phyloP scores from a whole-genome alignment of 139 green algal species.

The Chlamydomonas sp. region DNA sequence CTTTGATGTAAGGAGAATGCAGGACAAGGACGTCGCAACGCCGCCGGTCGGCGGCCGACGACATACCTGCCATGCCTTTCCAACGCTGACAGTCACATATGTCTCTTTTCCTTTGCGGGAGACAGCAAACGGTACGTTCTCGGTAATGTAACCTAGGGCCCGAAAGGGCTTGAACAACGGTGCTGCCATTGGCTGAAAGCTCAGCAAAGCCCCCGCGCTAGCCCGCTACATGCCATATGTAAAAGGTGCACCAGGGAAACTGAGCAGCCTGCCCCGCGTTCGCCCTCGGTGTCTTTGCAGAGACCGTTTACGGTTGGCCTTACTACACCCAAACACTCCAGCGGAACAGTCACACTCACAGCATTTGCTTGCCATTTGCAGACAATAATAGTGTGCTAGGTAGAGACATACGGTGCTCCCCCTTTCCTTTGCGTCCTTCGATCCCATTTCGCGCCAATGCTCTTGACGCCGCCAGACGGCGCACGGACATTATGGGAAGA shows the following conservation, averaged over 20 bases:
- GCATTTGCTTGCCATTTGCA: no score
- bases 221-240: no score
- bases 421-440: no score
- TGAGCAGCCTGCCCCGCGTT: no score
- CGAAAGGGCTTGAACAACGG: slow-evolving; percentile 88
- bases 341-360: no score
- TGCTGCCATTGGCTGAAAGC: background rate
- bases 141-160: slow-evolving; percentile 92
- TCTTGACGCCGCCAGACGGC: background rate
- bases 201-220: background rate
- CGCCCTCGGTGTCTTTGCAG: no score
- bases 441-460: no score
- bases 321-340: no score
- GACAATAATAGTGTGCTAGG: no score
- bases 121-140: slow-evolving; percentile 85
- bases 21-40: background rate
- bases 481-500: slow-evolving; percentile 24
- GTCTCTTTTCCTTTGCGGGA: slow-evolving; percentile 82
- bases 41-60: slow-evolving; percentile 10
- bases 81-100: slow-evolving; percentile 90
- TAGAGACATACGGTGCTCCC: no score
- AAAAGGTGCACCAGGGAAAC: no score
- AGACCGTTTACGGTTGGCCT: no score
- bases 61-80: slow-evolving; percentile 92
- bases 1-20: background rate